Evolutionary conservation across 345 rosid genomes (phyloP).

Genomic region (Erysimum cheiranthoides): DNA sequence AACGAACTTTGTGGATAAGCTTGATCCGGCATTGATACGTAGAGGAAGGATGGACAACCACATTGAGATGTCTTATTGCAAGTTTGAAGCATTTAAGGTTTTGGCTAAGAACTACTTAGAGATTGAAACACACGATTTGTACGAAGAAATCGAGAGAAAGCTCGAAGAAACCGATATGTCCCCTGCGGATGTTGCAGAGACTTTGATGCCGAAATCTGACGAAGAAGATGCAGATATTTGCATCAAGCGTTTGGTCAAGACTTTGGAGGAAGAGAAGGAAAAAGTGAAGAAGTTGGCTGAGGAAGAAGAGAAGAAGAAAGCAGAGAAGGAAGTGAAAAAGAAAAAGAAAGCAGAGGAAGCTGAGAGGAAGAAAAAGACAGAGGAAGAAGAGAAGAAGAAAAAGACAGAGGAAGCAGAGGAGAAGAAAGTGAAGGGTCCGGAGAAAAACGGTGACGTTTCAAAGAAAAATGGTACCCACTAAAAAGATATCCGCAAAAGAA

Average conservation of each 20-base stretch:
- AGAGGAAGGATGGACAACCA: constrained; percentile 64
- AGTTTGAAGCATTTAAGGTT: constrained; percentile 54
- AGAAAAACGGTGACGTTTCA: no score
- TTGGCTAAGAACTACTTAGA: constrained; percentile 54
- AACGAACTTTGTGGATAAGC: constrained; percentile 52
- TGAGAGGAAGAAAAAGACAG: background rate
- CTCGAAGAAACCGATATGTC: constrained; percentile 41
- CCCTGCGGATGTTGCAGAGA: constrained; percentile 60
- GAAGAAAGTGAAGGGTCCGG: background rate
- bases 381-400: constrained; percentile 23
- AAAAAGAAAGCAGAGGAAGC: constrained; percentile 24
- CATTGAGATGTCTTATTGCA: constrained; percentile 56
- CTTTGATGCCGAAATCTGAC: constrained; percentile 51
- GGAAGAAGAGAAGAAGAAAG: constrained; percentile 41
- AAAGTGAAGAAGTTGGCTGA: constrained; percentile 23
- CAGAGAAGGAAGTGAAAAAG: constrained; percentile 16
- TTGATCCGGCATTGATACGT: constrained; percentile 56
- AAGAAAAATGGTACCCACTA: no score
- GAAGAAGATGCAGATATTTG: constrained; percentile 46
- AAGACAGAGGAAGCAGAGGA: constrained; percentile 17
- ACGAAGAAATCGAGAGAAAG: constrained; percentile 33
- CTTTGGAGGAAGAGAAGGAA: constrained; percentile 46
- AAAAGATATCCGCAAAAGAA: no score
- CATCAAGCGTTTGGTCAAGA: constrained; percentile 45
- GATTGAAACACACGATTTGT: constrained; percentile 44